phyloP scores from a whole-genome alignment of 129 eudicot genomes.

The Helianthus annuus region DNA sequence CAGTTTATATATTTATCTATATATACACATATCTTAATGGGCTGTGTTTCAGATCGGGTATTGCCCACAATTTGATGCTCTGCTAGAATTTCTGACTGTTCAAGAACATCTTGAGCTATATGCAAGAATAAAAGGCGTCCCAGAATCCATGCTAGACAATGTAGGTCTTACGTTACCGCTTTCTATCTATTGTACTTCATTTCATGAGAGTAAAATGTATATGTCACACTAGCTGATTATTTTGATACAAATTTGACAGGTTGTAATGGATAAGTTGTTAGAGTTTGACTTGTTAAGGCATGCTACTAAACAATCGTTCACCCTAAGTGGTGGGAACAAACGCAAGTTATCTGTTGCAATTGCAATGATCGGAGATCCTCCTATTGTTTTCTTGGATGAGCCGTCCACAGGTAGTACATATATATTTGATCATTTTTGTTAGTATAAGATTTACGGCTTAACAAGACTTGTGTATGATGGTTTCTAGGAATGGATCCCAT shows the following conservation, averaged over 20 bases:
- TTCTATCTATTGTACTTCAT: conserved; percentile 8
- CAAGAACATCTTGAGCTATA: conserved; percentile 94
- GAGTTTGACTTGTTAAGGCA: conserved; percentile 94
- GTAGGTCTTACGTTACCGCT: conserved; percentile 43
- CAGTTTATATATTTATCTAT: not conserved
- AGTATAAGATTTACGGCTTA: conserved; percentile 6
- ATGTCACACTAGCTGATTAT: not conserved
- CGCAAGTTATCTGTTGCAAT: conserved; percentile 96
- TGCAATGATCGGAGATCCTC: conserved; percentile 99
- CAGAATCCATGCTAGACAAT: conserved; percentile 62
- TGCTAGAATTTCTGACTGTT: conserved; percentile 76
- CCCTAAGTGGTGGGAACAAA: conserved; percentile 95
- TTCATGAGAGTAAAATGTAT: not conserved
- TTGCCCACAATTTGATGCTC: conserved; percentile 97
- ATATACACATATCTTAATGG: conserved; percentile 7
- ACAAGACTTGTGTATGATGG: conserved; percentile 18
- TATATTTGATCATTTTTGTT: not conserved
- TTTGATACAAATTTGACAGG: conserved; percentile 47
- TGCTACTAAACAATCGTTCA: conserved; percentile 80
- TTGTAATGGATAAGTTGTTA: conserved; percentile 74
- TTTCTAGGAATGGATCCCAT: conserved; percentile 95
- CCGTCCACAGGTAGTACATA: conserved; percentile 78
- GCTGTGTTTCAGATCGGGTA: conserved; percentile 80
- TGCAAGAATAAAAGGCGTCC: conserved; percentile 94
- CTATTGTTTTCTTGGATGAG: conserved; percentile 88